Evolutionary conservation across 306 rosid genomes (phyloP).

Genomic region (Glycyrrhiza uralensis): DNA sequence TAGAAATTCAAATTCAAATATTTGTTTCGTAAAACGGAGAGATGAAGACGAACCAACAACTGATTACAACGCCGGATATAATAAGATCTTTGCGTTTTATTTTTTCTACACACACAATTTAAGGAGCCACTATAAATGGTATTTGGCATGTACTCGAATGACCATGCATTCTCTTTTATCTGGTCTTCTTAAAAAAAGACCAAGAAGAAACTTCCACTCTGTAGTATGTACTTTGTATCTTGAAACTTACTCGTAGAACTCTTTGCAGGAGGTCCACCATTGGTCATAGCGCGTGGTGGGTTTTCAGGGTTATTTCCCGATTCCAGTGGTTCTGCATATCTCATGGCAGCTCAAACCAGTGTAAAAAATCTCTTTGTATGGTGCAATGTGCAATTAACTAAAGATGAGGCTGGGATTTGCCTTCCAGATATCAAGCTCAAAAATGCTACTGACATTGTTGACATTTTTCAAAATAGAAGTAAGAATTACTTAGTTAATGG

Average conservation of each 20-base stretch:
- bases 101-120: background rate
- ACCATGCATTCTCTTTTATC: background rate
- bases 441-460: slow-evolving; percentile 29
- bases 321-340: slow-evolving; percentile 47
- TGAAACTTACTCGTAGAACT: background rate
- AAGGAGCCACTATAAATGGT: background rate
- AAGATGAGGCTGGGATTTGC: slow-evolving; percentile 72
- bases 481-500: slow-evolving; percentile 53
- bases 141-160: background rate
- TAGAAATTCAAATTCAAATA: background rate
- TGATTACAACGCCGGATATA: background rate
- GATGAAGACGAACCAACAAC: background rate
- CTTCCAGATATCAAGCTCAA: slow-evolving; percentile 50
- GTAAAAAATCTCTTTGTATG: slow-evolving; percentile 35
- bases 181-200: background rate
- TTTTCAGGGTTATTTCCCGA: slow-evolving; percentile 85
- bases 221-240: background rate
- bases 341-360: slow-evolving; percentile 18
- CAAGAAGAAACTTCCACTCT: background rate
- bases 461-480: background rate
- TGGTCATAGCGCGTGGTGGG: slow-evolving; percentile 82
- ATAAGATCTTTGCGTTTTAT: background rate
- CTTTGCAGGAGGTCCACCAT: slow-evolving; percentile 67
- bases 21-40: background rate
- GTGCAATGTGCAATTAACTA: slow-evolving; percentile 86